Evolutionary conservation across 352 stramenopile species (phyloP).

Genomic region (Globisporangium spinosum): DNA sequence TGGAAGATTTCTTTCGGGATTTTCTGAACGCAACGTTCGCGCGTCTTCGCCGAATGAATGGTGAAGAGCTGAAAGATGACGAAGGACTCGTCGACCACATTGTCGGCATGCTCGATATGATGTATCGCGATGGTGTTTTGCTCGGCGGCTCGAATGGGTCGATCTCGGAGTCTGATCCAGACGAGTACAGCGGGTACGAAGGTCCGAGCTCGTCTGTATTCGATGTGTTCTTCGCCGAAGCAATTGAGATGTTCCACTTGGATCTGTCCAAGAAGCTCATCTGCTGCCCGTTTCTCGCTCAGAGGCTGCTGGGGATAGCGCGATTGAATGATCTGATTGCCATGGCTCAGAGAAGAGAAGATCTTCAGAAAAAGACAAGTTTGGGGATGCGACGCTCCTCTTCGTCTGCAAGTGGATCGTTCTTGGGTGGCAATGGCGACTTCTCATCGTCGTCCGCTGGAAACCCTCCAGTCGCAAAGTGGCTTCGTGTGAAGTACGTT

Average conservation of each 20-base stretch:
- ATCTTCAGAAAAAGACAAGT: conserved; percentile 58
- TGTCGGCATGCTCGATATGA: conserved; percentile 55
- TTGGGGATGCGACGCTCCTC: conserved; percentile 42
- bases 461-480: conserved; percentile 45
- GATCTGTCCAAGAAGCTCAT: conserved; percentile 86
- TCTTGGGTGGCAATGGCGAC: conserved; percentile 3
- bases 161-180: conserved; percentile 15
- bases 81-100: conserved; percentile 76
- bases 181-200: conserved; percentile 15
- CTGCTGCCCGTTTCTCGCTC: conserved; percentile 77
- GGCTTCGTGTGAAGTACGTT: conserved; percentile 69
- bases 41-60: conserved; percentile 58
- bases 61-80: conserved; percentile 78
- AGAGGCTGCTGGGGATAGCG: conserved; percentile 66
- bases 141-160: conserved; percentile 29
- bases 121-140: conserved; percentile 65
- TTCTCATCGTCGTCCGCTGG: conserved; percentile 25
- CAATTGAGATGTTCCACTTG: conserved; percentile 81
- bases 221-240: conserved; percentile 57
- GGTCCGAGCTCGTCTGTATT: conserved; percentile 20
- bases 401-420: conserved; percentile 24
- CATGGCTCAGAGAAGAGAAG: conserved; percentile 70
- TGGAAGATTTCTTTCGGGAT: conserved; percentile 78
- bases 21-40: conserved; percentile 72
- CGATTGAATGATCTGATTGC: conserved; percentile 72